A percentile compares a stretch with the other conserved stretches of the same genome.
Evolutionary conservation across 208 protist species (phyloP).

Genomic region (Leishmania aethiopica): DNA sequence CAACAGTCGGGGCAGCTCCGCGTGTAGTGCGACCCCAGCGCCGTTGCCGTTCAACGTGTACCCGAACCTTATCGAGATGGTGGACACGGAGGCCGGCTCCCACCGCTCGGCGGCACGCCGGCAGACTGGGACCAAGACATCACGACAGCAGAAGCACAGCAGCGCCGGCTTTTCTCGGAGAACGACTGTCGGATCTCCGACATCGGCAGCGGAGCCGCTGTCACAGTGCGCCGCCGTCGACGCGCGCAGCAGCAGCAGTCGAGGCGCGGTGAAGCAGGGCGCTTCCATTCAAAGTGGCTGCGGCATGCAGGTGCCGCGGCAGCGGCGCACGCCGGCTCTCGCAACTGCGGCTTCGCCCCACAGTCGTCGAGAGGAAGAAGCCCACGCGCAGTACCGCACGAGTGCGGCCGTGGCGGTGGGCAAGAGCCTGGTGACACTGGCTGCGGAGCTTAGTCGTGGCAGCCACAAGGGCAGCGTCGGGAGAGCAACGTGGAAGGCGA

Average conservation of each 20-base stretch:
- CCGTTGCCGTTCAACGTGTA: not conserved
- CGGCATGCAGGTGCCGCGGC: not conserved
- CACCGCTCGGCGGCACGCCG: not conserved
- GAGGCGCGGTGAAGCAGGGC: not conserved
- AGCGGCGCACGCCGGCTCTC: not conserved
- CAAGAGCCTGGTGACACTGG: not conserved
- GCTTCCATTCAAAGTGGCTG: not conserved
- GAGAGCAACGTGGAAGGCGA: not conserved
- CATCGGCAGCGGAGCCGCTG: not conserved
- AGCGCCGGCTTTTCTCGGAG: not conserved
- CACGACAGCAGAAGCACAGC: not conserved
- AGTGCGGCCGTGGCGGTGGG: not conserved
- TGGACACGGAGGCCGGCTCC: not conserved
- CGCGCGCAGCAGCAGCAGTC: not conserved
- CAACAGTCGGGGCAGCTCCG: slow-evolving; percentile 17
- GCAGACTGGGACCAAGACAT: not conserved
- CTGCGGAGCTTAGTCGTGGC: not conserved
- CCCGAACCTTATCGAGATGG: not conserved
- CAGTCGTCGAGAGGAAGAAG: not conserved
- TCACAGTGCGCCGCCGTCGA: not conserved
- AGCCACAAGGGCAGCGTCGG: too few species aligned
- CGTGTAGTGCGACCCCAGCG: not conserved
- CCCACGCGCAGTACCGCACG: slow-evolving; percentile 3
- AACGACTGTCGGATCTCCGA: not conserved
- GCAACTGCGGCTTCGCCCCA: not conserved